Conservation (phyloP, 495 filamentous ascomycete genomes). For the Lichenothelia convexa region DNA sequence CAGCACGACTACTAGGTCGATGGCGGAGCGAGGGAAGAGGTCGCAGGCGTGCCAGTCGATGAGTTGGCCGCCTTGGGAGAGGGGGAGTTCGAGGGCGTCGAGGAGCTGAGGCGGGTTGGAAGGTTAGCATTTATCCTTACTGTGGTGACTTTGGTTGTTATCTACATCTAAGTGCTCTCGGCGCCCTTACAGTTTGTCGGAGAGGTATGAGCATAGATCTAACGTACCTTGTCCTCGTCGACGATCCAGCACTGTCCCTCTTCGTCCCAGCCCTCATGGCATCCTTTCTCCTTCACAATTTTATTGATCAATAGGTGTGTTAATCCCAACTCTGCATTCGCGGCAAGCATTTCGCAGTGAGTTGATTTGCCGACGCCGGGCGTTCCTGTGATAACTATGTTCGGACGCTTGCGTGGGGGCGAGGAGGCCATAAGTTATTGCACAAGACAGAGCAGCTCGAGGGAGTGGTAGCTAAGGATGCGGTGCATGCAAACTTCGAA, state of each 20-base stretch:
- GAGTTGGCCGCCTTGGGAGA: constrained; percentile 64
- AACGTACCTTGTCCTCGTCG: constrained; percentile 78
- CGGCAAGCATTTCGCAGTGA: constrained; percentile 62
- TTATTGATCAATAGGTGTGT: constrained; percentile 79
- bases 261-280: constrained; percentile 71
- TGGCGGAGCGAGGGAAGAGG: constrained; percentile 80
- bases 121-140: too few species aligned
- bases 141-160: too few species aligned
- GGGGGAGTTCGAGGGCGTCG: constrained; percentile 71
- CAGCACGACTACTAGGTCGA: constrained; percentile 88
- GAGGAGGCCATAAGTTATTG: too few species aligned
- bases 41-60: constrained; percentile 99
- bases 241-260: constrained; percentile 80
- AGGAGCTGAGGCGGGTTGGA: constrained; percentile 39
- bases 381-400: constrained; percentile 89
- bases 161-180: too few species aligned
- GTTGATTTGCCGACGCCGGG: constrained; percentile 91
- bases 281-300: constrained; percentile 66
- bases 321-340: constrained; percentile 51
- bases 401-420: too few species aligned
- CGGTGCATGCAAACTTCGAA: too few species aligned
- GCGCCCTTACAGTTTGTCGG: not conserved
- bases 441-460: too few species aligned
- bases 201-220: not conserved
- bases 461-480: too few species aligned